Base-by-base conservation (phyloP, 2,329 filamentous ascomycete genomes). In the Diaporthe ampelina region DNA sequence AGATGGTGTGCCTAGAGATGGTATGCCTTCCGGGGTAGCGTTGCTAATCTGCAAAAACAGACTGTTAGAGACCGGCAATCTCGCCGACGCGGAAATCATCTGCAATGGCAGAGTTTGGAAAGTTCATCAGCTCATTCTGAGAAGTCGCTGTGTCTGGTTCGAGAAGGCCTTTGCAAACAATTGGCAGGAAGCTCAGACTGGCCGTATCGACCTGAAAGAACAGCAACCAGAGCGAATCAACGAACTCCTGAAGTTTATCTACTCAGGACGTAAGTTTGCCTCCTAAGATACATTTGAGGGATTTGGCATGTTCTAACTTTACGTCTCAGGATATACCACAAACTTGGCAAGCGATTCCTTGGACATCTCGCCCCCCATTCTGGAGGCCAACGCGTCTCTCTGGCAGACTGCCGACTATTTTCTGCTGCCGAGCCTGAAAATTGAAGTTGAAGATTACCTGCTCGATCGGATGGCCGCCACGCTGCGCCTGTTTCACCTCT, bases 341-440 rank as follows among this genome's bases (percentile, higher is more conserved):
- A 10, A 7, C 1, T 13, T 9, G 15, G 15, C 24, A 50, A 9
- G 45, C 45, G n/a, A n/a, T n/a, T n/a, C n/a, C 40, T 2, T 13
- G n/a, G 19, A 1, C 24, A 57, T n/a, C 13, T 13, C 17, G 19
- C 6, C 1, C 19, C 29, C 32, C 9, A 2, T 11, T 9, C 10
- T 65, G 10, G 24, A 35, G 15, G 32, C 3, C 32, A 32, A 26
- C 10, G 21, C 37, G 3, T 32, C 26, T 4, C 17, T 70, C n/a
- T 73, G 54, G 54, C 3, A n/a, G 19, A 45, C 58, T 4, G 72
- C 72, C 5, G 63, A 70, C 43, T 63, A 21, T 32, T 73, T 73
- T 3, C n/a, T 61, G 32, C 65, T 73, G 6, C 32, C 13, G 3
- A 19, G 54, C 1, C 43, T 73, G 19, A 57, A 45, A 19, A 2